Evolutionary conservation across 768 basidiomycete species (phyloP).

Genomic region (Nevesoporus exiguus): DNA sequence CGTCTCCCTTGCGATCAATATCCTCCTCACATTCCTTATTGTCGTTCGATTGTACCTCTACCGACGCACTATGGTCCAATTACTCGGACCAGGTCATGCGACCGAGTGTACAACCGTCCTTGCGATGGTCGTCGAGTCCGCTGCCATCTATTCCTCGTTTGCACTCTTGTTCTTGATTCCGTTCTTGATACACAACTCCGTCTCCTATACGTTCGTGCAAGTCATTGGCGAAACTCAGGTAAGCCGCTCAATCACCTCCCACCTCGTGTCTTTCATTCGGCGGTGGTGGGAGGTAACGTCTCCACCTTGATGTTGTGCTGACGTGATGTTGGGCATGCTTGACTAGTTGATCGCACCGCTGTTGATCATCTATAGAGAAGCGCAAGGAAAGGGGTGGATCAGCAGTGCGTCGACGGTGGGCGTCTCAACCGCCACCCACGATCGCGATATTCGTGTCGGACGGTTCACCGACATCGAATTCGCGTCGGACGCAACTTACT

Average conservation of each 20-base stretch:
- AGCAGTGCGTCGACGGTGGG: slow-evolving; percentile 12
- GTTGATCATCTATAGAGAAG: slow-evolving; percentile 39
- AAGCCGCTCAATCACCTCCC: background rate
- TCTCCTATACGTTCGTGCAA: slow-evolving; percentile 36
- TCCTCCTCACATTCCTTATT: slow-evolving; percentile 25
- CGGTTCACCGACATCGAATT: slow-evolving; percentile 27
- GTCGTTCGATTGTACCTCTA: slow-evolving; percentile 26
- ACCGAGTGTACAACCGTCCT: slow-evolving; percentile 25
- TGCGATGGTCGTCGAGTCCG: slow-evolving; percentile 28
- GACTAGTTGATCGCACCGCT: slow-evolving; percentile 36
- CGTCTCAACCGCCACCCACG: background rate
- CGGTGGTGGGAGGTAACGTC: background rate
- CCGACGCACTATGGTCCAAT: slow-evolving; percentile 16
- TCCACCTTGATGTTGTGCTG: background rate
- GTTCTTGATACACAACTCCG: slow-evolving; percentile 18
- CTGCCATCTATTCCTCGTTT: slow-evolving; percentile 29
- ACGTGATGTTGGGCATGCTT: background rate
- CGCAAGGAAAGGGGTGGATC: slow-evolving; percentile 36
- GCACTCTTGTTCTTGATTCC: slow-evolving; percentile 27
- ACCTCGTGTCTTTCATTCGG: background rate
- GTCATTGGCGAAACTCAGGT: slow-evolving; percentile 35
- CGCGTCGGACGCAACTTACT: slow-evolving; percentile 9
- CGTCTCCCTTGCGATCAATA: slow-evolving; percentile 26
- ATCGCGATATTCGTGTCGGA: slow-evolving; percentile 9
- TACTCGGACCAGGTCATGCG: slow-evolving; percentile 23